Evolutionary conservation across 2,329 filamentous ascomycete genomes (phyloP).

Genomic region (Dissoconium aciculare): DNA sequence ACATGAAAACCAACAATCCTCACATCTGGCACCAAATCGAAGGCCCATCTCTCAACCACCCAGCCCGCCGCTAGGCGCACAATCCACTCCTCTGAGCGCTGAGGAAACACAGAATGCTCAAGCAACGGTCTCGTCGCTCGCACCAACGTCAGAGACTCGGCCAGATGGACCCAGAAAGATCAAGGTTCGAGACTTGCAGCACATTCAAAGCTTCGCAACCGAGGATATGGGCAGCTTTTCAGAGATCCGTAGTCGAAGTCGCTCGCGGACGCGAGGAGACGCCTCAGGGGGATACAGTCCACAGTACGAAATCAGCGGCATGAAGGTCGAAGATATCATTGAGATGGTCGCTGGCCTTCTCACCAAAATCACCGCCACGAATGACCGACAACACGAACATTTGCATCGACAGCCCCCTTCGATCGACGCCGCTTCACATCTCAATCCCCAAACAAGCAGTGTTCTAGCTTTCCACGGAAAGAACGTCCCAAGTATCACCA

Average conservation of each 20-base stretch:
- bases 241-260: conserved; percentile 28
- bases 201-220: conserved; percentile 76
- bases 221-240: conserved; percentile 52
- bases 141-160: conserved; percentile 19
- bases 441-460: conserved; percentile 50
- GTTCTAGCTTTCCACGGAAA: conserved; percentile 96
- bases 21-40: conserved; percentile 10
- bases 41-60: conserved; percentile 9
- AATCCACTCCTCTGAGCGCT: conserved; percentile 20
- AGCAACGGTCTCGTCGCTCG: conserved; percentile 17
- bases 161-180: conserved; percentile 47
- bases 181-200: conserved; percentile 73
- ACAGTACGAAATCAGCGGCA: conserved; percentile 87
- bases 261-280: conserved; percentile 28
- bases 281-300: conserved; percentile 38
- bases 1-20: conserved; percentile 4
- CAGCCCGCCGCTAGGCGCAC: conserved; percentile 15
- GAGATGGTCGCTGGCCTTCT: conserved; percentile 96
- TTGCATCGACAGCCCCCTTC: conserved; percentile 59
- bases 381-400: conserved; percentile 85
- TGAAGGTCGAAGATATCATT: conserved; percentile 95
- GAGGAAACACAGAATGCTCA: conserved; percentile 6
- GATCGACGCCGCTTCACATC: conserved; percentile 41
- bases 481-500: conserved; percentile 93
- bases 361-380: conserved; percentile 94